A percentile compares a stretch with the other conserved stretches of the same genome.
Conservation (phyloP, 78 protist genomes). For the Dictyostelium firmibasis region DNA sequence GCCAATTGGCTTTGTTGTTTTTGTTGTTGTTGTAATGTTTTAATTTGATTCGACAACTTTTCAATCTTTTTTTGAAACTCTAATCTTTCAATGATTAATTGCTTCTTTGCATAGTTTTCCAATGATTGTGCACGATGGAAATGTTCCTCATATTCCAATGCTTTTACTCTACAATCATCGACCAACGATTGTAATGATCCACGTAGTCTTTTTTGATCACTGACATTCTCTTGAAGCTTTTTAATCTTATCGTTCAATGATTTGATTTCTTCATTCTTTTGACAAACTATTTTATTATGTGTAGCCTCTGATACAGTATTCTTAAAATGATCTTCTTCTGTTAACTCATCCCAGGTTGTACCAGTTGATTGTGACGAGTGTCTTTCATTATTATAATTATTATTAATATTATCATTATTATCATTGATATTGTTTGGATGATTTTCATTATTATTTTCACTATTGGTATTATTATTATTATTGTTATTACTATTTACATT, state of each 20-base stretch:
- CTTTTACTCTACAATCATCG: conserved; percentile 8
- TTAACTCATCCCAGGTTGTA: background rate
- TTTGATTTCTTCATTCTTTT: conserved; percentile 6
- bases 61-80: conserved; percentile 27
- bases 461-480: background rate
- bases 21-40: background rate
- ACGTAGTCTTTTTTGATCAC: background rate
- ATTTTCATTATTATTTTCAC: background rate
- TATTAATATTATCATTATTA: background rate
- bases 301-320: background rate
- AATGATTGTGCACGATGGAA: conserved; percentile 21
- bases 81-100: conserved; percentile 4
- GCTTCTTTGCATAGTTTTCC: background rate
- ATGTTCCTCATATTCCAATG: conserved; percentile 38
- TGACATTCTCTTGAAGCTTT: background rate
- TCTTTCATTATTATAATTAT: conserved; percentile 4
- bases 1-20: background rate
- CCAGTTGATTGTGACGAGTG: conserved; percentile 11
- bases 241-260: background rate
- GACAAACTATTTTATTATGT: background rate
- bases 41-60: background rate
- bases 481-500: background rate
- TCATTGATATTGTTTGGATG: background rate
- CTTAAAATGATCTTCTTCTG: background rate
- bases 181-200: background rate